Evolutionary conservation across 2,329 filamentous ascomycete genomes (phyloP), one percentile per base, ranked within the genome.

Genomic region (Microdochium paspali): DNA sequence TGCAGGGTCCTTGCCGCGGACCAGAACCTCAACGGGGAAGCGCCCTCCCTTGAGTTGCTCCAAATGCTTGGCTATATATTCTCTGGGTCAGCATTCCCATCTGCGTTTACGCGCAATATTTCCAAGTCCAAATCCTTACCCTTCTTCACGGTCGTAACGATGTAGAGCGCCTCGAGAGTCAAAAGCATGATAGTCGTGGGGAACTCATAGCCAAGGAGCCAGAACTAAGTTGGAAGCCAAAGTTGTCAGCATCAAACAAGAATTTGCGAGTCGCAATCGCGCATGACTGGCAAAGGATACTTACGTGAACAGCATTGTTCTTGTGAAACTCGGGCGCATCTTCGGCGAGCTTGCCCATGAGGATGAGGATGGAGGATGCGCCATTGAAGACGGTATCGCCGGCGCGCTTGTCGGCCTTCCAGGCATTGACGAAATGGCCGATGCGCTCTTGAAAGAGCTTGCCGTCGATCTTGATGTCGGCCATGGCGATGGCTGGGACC

Each of bases 121-220:
- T 31, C n/a, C n/a, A n/a, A 26, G 24, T 20, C 44, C 51, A 44
- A 39, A 28, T 46, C 5, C 51, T 50, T 63, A 95, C 90, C 91
- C 81, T 98, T 98, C 72, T 98, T 98, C 50, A 88, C 85, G 5
- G 93, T 98, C 6, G 93, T 98, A 54, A 98, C 82, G 50, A 97
- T 85, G 69, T 93, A 94, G 58, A 97, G 76, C 44, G 82, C 82
- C 51, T 97, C 93, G 51, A 84, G 72, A 1, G 91, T 97, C 65
- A 98, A 83, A 46, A 98, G 77, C 74, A 98, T 89, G 53, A 98
- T 74, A 0, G 93, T 98, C 32, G 91, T 90, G 28, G 93, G 93
- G 62, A 98, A 98, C 66, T 98, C 93, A 74, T 98, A 98, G 59
- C 93, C 93, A 52, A 98, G 80, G 47, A 98, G 77, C 94, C 94